Conservation (phyloP, 768 basidiomycete genomes). For the Calvatia gigantea region DNA sequence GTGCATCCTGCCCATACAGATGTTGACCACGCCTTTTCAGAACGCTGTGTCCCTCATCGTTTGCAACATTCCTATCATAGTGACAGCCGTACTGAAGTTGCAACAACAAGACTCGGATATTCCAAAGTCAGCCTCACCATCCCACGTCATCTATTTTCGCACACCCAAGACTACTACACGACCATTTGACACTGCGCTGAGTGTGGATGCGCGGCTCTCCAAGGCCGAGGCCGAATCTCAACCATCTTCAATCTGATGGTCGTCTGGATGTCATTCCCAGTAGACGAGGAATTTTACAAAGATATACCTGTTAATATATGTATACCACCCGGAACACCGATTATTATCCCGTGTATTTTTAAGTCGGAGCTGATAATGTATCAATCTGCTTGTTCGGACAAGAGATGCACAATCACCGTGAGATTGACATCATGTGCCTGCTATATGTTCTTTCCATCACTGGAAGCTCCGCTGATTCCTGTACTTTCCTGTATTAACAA, state of each 20-base stretch:
- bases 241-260: not conserved
- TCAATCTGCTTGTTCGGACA: too few species aligned
- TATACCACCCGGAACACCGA: too few species aligned
- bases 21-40: not conserved
- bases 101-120: not conserved
- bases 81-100: not conserved
- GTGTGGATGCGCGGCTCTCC: not conserved
- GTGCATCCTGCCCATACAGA: not conserved
- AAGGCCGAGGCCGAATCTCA: not conserved
- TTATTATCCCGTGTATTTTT: too few species aligned
- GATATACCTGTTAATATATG: too few species aligned
- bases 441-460: too few species aligned
- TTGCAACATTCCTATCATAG: conserved; percentile 1
- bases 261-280: too few species aligned
- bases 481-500: too few species aligned
- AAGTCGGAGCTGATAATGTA: too few species aligned
- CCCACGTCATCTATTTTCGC: not conserved
- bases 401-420: too few species aligned
- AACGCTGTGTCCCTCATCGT: not conserved
- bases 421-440: too few species aligned
- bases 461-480: too few species aligned
- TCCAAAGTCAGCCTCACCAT: not conserved
- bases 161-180: not conserved
- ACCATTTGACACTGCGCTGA: not conserved
- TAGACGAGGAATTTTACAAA: too few species aligned